Base-by-base conservation (phyloP, 2,329 filamentous ascomycete genomes). In the Chaetomiaceae sp. region DNA sequence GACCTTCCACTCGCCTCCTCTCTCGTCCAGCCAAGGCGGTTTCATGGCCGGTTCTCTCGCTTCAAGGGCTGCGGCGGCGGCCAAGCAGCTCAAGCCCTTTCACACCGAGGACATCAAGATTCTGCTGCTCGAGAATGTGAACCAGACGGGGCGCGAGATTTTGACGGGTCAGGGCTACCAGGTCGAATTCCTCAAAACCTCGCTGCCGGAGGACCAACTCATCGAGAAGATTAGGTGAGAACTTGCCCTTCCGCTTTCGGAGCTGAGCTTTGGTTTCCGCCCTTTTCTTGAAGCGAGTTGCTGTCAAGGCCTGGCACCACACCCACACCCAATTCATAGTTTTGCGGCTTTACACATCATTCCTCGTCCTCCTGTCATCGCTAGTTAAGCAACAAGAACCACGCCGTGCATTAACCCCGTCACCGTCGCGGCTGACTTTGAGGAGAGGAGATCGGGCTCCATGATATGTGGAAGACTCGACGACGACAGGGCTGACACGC, bases 41-140 rank as follows among this genome's bases (percentile, higher is more conserved):
- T 77, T 68, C 63, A 72, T 55, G 46, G 45, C 45, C 18, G 67
- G 68, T 53, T 70, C 63, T 44, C 63, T 71, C 38, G 65, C 58
- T 49, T 68, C 67, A 56, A 66, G 64, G 20, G n/a, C 40, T 7
- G 42, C 36, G 33, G 65, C 66, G 29, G 68, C 71, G 35, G 62
- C 72, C 9, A 96, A 95, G 70, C 84, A 84, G 57, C 72, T 98
- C 57, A 96, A 96, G 72, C 93, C 93, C 14, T 98, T 98, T 70
- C 84, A 91, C 63, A 93, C 89, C 18, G 83, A 91, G 62, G 91
- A 97, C 63, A 89, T 98, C 70, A 97, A 96, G 72, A 95, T 98
- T 47, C 71, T 98, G 47, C 76, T 98, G 15, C 74, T 98, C 26
- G 93, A 98, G 66, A 98, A 97, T 68, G 87, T 98, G 62, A 98